Base-by-base conservation (phyloP, 108 stramenopile genomes). In the Cyclotella sp. region DNA sequence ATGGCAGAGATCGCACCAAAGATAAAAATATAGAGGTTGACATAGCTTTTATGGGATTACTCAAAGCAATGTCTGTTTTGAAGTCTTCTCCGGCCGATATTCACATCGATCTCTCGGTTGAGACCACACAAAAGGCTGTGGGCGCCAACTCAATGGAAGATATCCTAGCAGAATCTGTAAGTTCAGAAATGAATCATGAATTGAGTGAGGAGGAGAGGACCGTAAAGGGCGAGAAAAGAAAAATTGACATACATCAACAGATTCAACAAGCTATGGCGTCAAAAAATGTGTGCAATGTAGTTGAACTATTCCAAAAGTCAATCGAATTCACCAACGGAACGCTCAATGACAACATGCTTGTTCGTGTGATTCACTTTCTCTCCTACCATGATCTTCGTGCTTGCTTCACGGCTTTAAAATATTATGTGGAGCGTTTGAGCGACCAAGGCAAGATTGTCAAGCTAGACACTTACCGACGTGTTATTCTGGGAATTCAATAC, bases 61-160 rank as follows among this genome's bases (percentile, higher is more conserved):
- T 74, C 52, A 63, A 65, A 55, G 74, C 64, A 12, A 75, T 75
- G 54, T 67, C 64, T 42, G 63, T 30, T 14, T 47, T 75, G 54
- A 66, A 75, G 26, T 39, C 51, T 27, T 21, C 24, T 10, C 21
- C 53, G 6, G 34, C 30, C 9, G 43, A 21, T 18, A 6, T 19
- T 1, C 51, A 52, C 18, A 13, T 16, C n/a, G 34, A 34, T 34
- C 2, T 34, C 34, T 34, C 34, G 2, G 34, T 34, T 6, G 34
- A 34, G 4, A 6, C 34, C 34, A 2, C 34, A 34, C 4, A 34
- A 34, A 34, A 34, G 4, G 34, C 2, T 6, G 34, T 34, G 2
- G 34, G 34, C 34, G 6, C 34, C 34, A 6, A 34, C 2, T 34
- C 34, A 6, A 34, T 34, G 34, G 34, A 34, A 34, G 34, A 34